phyloP scores from a whole-genome alignment of 176 grass and related monocot genomes.

The Tillandsia fasciculata region DNA sequence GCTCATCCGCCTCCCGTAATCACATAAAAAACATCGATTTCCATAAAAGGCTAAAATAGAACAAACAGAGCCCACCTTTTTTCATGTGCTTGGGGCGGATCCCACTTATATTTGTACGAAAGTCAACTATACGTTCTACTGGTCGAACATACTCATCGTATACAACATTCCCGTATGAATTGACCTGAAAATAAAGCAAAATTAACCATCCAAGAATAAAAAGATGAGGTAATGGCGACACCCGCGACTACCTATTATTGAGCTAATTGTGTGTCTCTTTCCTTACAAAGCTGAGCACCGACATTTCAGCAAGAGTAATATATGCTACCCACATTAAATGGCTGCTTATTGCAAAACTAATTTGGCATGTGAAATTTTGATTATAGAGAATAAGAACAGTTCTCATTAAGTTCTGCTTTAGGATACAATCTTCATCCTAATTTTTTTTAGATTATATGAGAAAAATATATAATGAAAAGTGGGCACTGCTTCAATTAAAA shows the following conservation, averaged over 20 bases:
- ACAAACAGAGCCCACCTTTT: slow-evolving; percentile 43
- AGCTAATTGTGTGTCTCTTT: neutral
- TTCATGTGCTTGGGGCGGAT: slow-evolving; percentile 89
- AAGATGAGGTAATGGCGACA: slow-evolving; percentile 8
- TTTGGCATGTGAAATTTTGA: too few species aligned
- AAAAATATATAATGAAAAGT: too few species aligned
- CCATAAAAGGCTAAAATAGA: neutral
- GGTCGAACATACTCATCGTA: slow-evolving; percentile 75
- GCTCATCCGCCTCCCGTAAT: neutral
- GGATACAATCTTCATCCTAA: too few species aligned
- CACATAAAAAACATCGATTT: neutral
- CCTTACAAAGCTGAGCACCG: neutral
- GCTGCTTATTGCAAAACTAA: too few species aligned
- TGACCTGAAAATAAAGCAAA: slow-evolving; percentile 43
- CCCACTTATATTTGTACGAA: slow-evolving; percentile 79
- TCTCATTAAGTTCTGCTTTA: too few species aligned
- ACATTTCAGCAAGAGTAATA: too few species aligned
- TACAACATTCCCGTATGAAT: slow-evolving; percentile 67
- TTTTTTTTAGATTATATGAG: too few species aligned
- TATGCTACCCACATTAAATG: too few species aligned
- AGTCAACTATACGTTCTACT: slow-evolving; percentile 75
- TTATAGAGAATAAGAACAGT: too few species aligned
- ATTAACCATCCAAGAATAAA: slow-evolving; percentile 11
- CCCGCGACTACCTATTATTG: neutral
- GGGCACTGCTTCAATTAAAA: too few species aligned